These are phyloP conservation scores for Salix koriyanagi DNA, from an alignment of 345 rosid species.

Conservation along the genomic window DNA sequence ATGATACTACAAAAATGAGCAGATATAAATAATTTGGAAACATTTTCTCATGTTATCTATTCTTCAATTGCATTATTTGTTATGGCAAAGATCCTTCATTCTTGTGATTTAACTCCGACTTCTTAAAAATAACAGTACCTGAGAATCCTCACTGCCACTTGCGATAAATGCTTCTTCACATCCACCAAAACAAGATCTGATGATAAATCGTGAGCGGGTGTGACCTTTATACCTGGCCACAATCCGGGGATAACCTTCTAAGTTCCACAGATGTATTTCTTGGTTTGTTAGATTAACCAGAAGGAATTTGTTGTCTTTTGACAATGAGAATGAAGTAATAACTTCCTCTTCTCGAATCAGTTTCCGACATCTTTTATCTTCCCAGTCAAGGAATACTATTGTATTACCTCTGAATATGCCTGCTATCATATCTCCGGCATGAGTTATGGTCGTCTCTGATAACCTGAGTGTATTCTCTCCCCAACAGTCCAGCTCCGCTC, in stretches of 20 bases:
- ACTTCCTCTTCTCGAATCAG: constrained; percentile 47
- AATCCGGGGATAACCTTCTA: constrained; percentile 42
- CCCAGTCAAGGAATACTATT: constrained; percentile 47
- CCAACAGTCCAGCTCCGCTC: constrained; percentile 53
- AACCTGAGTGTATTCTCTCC: constrained; percentile 43
- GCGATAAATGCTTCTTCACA: constrained; percentile 60
- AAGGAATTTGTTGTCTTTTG: constrained; percentile 48
- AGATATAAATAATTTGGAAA: too few species aligned
- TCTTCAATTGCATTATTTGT: neutral
- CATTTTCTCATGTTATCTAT: too few species aligned
- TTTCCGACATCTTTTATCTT: constrained; percentile 38
- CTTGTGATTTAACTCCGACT: too few species aligned
- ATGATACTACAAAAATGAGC: neutral
- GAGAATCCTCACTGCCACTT: constrained; percentile 74
- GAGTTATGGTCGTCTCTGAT: constrained; percentile 55
- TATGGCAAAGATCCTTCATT: neutral
- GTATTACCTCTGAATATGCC: constrained; percentile 47
- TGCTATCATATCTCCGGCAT: constrained; percentile 48
- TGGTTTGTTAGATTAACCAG: constrained; percentile 58
- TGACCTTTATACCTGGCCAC: constrained; percentile 55
- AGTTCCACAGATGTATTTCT: constrained; percentile 64
- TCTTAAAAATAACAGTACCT: constrained; percentile 30
- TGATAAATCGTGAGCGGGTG: constrained; percentile 52
- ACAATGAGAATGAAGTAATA: constrained; percentile 59
- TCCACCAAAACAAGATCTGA: constrained; percentile 73